Evolutionary conservation across 352 stramenopile genomes (phyloP).

Genomic region (Phytophthora fragariae): DNA sequence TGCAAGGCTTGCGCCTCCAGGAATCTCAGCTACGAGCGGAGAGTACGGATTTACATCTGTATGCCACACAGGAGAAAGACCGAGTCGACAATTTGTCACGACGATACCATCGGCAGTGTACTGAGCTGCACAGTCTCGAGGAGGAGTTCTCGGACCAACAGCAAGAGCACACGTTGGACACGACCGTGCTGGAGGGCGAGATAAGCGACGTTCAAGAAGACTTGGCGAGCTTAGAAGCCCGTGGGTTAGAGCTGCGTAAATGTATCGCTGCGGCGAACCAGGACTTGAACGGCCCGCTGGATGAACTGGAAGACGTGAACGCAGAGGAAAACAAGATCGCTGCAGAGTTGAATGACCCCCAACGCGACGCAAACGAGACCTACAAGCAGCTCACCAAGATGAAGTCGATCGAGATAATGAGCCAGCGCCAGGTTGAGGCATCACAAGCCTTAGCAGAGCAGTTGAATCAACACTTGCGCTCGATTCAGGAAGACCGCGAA

Average conservation of each 20-base stretch:
- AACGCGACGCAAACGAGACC: background rate
- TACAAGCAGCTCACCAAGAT: background rate
- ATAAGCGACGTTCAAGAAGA: slow-evolving; percentile 51
- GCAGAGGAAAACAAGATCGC: slow-evolving; percentile 25
- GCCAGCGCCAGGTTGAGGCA: background rate
- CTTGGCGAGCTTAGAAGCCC: slow-evolving; percentile 25
- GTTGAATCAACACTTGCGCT: background rate
- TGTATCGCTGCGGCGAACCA: slow-evolving; percentile 58
- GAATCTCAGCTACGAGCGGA: slow-evolving; percentile 46
- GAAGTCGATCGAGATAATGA: background rate
- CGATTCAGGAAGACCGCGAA: background rate
- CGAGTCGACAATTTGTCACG: slow-evolving; percentile 54
- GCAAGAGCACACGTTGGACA: slow-evolving; percentile 69
- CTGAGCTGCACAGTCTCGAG: slow-evolving; percentile 61
- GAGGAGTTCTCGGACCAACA: slow-evolving; percentile 63
- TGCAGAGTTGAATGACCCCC: background rate
- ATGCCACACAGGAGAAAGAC: slow-evolving; percentile 45
- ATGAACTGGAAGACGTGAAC: slow-evolving; percentile 53
- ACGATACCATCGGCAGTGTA: slow-evolving; percentile 49
- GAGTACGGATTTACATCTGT: slow-evolving; percentile 39
- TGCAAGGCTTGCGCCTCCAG: slow-evolving; percentile 52
- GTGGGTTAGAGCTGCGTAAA: slow-evolving; percentile 55
- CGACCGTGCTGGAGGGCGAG: slow-evolving; percentile 71
- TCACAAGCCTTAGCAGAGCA: background rate
- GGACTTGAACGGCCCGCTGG: slow-evolving; percentile 54